Percentiles rank a stretch among this genome's conserved stretches.
Conservation (phyloP, 495 filamentous ascomycete genomes). For the Cenococcum geophilum region DNA sequence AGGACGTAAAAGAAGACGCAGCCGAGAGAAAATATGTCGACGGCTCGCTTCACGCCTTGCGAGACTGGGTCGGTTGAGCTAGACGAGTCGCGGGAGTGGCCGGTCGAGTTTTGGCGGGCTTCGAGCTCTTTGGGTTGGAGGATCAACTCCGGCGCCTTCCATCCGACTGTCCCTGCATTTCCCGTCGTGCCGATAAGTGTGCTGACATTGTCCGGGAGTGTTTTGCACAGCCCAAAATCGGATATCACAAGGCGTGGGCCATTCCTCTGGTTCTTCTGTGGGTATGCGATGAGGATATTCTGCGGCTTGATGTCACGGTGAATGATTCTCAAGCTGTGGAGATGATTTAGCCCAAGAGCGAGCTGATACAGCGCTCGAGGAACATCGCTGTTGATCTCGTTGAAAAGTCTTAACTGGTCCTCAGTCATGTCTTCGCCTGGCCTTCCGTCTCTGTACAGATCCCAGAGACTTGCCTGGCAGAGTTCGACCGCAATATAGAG, state of each 20-base stretch:
- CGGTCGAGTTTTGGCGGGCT: conserved; percentile 32
- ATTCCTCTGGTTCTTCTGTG: conserved; percentile 43
- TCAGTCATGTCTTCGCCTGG: conserved; percentile 28
- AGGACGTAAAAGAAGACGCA: conserved; percentile 96
- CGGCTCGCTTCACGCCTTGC: conserved; percentile 77
- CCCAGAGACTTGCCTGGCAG: conserved; percentile 88
- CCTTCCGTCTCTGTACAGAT: conserved; percentile 58
- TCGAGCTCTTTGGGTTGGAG: conserved; percentile 62
- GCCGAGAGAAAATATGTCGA: conserved; percentile 93
- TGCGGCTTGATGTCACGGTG: conserved; percentile 97
- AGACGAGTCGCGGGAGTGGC: conserved; percentile 34
- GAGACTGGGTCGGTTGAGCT: conserved; percentile 32
- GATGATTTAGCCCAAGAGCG: conserved; percentile 74
- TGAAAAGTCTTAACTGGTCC: conserved; percentile 45
- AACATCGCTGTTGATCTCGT: conserved; percentile 47
- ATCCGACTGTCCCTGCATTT: conserved; percentile 89
- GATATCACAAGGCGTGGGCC: conserved; percentile 80
- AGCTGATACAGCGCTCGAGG: conserved; percentile 75
- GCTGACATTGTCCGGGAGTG: conserved; percentile 89
- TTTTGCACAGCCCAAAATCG: conserved; percentile 97
- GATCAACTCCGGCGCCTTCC: conserved; percentile 91
- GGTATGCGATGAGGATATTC: conserved; percentile 75
- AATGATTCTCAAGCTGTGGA: conserved; percentile 89
- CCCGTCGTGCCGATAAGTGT: conserved; percentile 92
- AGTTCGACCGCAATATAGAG: conserved; percentile 94